Conservation (phyloP, 768 basidiomycete genomes). For the Kwoniella dejecticola region DNA sequence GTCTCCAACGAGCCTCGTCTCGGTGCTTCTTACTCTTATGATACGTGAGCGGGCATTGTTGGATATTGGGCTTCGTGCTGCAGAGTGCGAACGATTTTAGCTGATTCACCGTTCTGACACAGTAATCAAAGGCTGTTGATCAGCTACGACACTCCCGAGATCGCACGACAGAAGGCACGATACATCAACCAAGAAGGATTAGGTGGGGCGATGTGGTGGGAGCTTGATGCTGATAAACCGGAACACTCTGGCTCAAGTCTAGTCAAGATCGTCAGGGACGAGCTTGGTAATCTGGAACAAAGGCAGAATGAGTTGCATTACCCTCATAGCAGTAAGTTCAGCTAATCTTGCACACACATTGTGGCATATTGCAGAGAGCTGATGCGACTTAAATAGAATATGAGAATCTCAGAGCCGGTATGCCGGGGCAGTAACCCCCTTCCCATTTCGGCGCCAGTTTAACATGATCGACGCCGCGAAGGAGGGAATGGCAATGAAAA, state of each 20-base stretch:
- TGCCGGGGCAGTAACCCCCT: slow-evolving; percentile 22
- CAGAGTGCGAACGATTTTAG: slow-evolving; percentile 50
- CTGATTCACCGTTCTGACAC: background rate
- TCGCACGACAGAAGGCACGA: slow-evolving; percentile 64
- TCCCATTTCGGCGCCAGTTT: too few species aligned
- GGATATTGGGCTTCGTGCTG: too few species aligned
- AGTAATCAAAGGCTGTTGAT: slow-evolving; percentile 65
- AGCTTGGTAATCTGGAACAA: slow-evolving; percentile 72
- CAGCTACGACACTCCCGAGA: slow-evolving; percentile 73
- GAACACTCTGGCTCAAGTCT: slow-evolving; percentile 65
- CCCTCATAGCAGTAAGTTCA: slow-evolving; percentile 50
- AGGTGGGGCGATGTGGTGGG: slow-evolving; percentile 83
- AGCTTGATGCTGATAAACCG: slow-evolving; percentile 80
- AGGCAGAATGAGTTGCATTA: slow-evolving; percentile 82
- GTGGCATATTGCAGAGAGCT: too few species aligned
- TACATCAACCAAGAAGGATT: slow-evolving; percentile 76
- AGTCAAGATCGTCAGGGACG: slow-evolving; percentile 71
- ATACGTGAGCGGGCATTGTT: slow-evolving; percentile 61
- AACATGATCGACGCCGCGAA: too few species aligned
- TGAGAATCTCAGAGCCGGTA: slow-evolving; percentile 45
- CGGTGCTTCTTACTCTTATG: slow-evolving; percentile 81
- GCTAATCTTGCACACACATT: too few species aligned
- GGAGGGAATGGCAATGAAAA: too few species aligned
- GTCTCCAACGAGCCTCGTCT: slow-evolving; percentile 67
- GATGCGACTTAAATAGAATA: slow-evolving; percentile 33